Evolutionary conservation across 1,284 basidiomycete genomes (phyloP).

Genomic region (Naganishia liquefaciens): DNA sequence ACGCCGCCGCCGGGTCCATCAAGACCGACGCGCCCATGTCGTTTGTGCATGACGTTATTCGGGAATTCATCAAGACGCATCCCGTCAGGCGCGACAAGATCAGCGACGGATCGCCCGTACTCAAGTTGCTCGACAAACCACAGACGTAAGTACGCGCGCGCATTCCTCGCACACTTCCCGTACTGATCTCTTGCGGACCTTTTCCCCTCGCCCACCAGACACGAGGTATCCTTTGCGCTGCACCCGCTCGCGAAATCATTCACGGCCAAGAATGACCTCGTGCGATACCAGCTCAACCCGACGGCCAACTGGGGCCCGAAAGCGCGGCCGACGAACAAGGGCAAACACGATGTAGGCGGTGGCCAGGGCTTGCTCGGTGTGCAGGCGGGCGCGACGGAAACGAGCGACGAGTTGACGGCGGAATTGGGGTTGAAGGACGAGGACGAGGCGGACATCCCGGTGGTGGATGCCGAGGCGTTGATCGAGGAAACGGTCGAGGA

Average conservation of each 20-base stretch:
- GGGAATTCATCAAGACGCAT: conserved; percentile 71
- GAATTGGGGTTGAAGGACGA: conserved; percentile 25
- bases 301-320: conserved; percentile 86
- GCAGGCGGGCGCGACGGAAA: background rate
- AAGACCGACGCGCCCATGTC: conserved; percentile 80
- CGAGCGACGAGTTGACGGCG: conserved; percentile 7
- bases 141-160: conserved; percentile 59
- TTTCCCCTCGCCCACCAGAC: conserved; percentile 52
- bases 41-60: conserved; percentile 78
- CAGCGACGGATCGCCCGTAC: conserved; percentile 68
- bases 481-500: conserved; percentile 27
- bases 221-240: conserved; percentile 68
- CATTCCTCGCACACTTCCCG: too few species aligned
- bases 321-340: conserved; percentile 40
- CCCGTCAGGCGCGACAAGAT: conserved; percentile 84
- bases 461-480: conserved; percentile 12
- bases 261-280: conserved; percentile 69
- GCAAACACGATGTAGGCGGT: conserved; percentile 26
- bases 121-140: conserved; percentile 65
- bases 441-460: conserved; percentile 8
- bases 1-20: conserved; percentile 81
- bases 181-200: too few species aligned
- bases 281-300: conserved; percentile 90
- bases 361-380: conserved; percentile 16
- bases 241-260: conserved; percentile 67